phyloP scores from a whole-genome alignment of 2,329 filamentous ascomycete genomes.

The Claviceps sp. region DNA sequence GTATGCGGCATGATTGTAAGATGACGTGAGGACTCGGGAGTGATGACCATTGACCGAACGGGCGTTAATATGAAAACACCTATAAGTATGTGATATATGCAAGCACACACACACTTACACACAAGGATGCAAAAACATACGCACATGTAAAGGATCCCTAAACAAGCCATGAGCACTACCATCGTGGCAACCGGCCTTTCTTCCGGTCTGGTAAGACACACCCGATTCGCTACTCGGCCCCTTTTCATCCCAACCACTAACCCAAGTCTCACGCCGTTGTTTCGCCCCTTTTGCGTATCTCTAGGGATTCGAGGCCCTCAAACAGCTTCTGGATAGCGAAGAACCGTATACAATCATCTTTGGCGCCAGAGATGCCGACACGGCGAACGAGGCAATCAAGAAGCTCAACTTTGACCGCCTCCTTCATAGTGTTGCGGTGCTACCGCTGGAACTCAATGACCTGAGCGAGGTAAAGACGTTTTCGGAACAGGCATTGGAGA shows the following conservation, averaged over 20 bases:
- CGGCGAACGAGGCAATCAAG: slow-evolving; percentile 24
- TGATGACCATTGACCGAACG: no score
- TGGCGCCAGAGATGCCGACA: slow-evolving; percentile 31
- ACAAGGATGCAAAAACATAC: background rate
- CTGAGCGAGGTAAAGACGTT: slow-evolving; percentile 32
- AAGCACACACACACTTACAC: no score
- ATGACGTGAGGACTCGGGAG: no score
- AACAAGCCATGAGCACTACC: slow-evolving; percentile 21
- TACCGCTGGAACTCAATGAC: slow-evolving; percentile 35
- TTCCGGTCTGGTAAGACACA: slow-evolving; percentile 30
- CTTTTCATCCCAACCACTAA: background rate
- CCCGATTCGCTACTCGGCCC: background rate
- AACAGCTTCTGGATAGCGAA: slow-evolving; percentile 31
- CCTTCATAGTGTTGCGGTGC: slow-evolving; percentile 27
- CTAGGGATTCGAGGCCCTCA: slow-evolving; percentile 39
- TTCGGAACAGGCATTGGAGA: slow-evolving; percentile 28
- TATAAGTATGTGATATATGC: no score
- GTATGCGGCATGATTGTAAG: no score
- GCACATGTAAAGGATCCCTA: no score
- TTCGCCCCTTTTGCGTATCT: background rate
- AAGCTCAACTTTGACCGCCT: slow-evolving; percentile 26
- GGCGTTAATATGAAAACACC: no score
- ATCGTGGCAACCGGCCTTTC: slow-evolving; percentile 37
- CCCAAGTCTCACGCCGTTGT: background rate
- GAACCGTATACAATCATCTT: slow-evolving; percentile 34